A percentile compares a stretch with the other conserved stretches of the same genome.
Evolutionary conservation across 73 alveolate species (phyloP).

Genomic region (Paramecium sexaurelia): DNA sequence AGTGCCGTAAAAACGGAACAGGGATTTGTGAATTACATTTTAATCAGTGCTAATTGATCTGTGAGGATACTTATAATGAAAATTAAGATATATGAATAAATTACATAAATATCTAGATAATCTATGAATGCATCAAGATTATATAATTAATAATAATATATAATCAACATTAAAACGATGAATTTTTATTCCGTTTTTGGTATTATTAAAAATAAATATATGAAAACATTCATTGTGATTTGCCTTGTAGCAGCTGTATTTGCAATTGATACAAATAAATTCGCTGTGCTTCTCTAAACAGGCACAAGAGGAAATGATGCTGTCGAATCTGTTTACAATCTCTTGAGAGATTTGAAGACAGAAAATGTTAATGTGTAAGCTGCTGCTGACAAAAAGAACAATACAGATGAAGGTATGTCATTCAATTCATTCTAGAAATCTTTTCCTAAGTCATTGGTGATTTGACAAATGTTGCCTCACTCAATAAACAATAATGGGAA

Average conservation of each 20-base stretch:
- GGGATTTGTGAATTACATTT: slow-evolving; percentile 38
- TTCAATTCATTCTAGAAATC: slow-evolving; percentile 27
- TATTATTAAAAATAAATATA: slow-evolving; percentile 2
- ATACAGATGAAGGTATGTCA: slow-evolving; percentile 41
- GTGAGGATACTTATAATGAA: slow-evolving; percentile 43
- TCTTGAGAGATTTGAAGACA: slow-evolving; percentile 55
- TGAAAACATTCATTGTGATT: slow-evolving; percentile 38
- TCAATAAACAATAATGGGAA: slow-evolving; percentile 35
- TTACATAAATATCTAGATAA: background rate
- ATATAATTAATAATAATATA: background rate
- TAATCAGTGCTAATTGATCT: slow-evolving; percentile 29
- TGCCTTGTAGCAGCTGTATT: slow-evolving; percentile 55
- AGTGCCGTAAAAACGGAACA: slow-evolving; percentile 40
- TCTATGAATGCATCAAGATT: background rate
- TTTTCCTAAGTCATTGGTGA: slow-evolving; percentile 46
- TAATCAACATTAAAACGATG: slow-evolving; percentile 22
- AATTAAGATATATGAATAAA: slow-evolving; percentile 36
- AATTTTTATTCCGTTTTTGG: slow-evolving; percentile 43
- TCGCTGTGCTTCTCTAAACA: slow-evolving; percentile 43
- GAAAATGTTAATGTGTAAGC: slow-evolving; percentile 59
- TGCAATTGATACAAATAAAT: slow-evolving; percentile 43
- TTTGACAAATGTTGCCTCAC: slow-evolving; percentile 52
- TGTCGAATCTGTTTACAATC: slow-evolving; percentile 56
- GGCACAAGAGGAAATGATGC: slow-evolving; percentile 63
- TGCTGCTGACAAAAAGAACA: slow-evolving; percentile 57